Conservation (phyloP, 129 eudicot genomes). For the Calendula officinalis region DNA sequence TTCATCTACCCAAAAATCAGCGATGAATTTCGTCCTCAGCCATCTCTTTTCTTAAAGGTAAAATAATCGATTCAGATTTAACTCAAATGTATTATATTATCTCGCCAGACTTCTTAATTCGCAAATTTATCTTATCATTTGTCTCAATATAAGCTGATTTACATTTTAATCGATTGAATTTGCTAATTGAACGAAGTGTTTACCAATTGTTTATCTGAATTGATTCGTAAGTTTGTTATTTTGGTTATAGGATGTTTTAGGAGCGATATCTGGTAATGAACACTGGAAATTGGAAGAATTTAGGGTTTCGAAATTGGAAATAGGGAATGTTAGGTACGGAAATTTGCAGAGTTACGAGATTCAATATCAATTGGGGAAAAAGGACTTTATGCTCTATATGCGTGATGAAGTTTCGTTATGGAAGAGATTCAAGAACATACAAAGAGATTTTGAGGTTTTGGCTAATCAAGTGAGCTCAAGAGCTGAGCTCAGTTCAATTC, state of each 20-base stretch:
- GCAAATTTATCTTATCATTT: background rate
- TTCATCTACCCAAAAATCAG: constrained; percentile 56
- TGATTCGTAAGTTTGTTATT: background rate
- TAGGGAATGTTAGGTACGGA: constrained; percentile 46
- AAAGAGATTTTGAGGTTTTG: constrained; percentile 50
- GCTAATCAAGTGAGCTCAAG: constrained; percentile 42
- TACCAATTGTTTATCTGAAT: background rate
- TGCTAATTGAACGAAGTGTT: background rate
- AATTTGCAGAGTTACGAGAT: constrained; percentile 49
- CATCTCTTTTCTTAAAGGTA: constrained; percentile 56
- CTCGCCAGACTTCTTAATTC: background rate
- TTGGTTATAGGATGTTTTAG: constrained; percentile 50
- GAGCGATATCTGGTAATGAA: constrained; percentile 40
- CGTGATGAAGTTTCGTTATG: constrained; percentile 47
- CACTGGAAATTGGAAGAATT: constrained; percentile 54
- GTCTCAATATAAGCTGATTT: background rate
- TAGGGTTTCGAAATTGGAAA: constrained; percentile 56
- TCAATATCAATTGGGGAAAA: constrained; percentile 46
- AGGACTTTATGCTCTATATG: constrained; percentile 37
- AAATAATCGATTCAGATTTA: background rate
- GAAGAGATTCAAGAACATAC: constrained; percentile 40
- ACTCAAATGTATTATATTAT: background rate
- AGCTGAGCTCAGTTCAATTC: constrained; percentile 41
- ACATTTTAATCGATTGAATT: background rate
- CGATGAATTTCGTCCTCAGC: constrained; percentile 48